phyloP scores from a whole-genome alignment of 2,329 filamentous ascomycete species.

The Septoria petroselini region DNA sequence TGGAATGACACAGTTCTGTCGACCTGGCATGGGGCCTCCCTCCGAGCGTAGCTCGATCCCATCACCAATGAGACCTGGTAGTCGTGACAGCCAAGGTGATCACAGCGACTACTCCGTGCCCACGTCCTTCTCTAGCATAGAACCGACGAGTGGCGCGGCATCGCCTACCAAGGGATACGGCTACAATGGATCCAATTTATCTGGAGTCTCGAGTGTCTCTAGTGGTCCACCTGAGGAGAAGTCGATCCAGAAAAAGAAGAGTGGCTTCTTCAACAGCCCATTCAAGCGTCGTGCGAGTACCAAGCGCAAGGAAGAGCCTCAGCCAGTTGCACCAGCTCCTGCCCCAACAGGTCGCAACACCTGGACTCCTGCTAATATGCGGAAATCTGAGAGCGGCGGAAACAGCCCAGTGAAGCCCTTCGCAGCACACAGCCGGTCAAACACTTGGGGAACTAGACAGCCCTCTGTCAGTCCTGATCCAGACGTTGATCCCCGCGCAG shows the following conservation, averaged over 20 bases:
- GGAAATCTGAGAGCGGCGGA: slow-evolving; percentile 41
- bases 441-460: slow-evolving; percentile 35
- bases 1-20: slow-evolving; percentile 96
- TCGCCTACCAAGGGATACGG: slow-evolving; percentile 66
- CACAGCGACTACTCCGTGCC: slow-evolving; percentile 82
- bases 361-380: slow-evolving; percentile 49
- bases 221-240: slow-evolving; percentile 57
- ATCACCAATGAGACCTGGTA: slow-evolving; percentile 70
- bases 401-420: slow-evolving; percentile 45
- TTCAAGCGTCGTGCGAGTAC: slow-evolving; percentile 78
- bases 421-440: slow-evolving; percentile 29
- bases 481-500: slow-evolving; percentile 88
- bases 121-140: slow-evolving; percentile 83
- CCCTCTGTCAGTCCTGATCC: slow-evolving; percentile 47
- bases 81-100: slow-evolving; percentile 68
- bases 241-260: slow-evolving; percentile 66
- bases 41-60: slow-evolving; percentile 68
- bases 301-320: slow-evolving; percentile 64
- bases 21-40: slow-evolving; percentile 59
- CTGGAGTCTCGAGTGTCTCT: slow-evolving; percentile 29
- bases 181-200: slow-evolving; percentile 38
- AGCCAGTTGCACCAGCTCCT: slow-evolving; percentile 40
- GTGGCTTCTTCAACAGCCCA: slow-evolving; percentile 88
- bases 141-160: slow-evolving; percentile 68
- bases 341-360: slow-evolving; percentile 45